phyloP scores from a whole-genome alignment of 2,329 filamentous ascomycete species.

The Sporothrix brasiliensis region DNA sequence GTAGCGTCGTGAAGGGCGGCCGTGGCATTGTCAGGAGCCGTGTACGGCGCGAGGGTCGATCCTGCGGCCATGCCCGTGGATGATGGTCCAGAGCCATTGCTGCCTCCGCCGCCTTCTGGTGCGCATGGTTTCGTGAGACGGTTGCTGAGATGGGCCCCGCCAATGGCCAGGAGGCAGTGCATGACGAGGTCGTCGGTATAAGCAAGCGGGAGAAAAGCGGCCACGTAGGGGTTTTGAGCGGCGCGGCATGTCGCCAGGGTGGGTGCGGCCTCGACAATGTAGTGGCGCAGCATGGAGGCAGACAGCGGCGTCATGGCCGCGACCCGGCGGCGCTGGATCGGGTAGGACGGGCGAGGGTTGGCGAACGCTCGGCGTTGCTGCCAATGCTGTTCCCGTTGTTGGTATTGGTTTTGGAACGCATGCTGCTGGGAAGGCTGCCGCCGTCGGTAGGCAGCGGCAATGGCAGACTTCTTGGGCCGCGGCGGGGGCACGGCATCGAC shows the following conservation, averaged over 20 bases:
- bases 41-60: not conserved
- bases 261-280: conserved; percentile 33
- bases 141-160: conserved; percentile 34
- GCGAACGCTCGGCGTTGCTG: not conserved
- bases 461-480: not conserved
- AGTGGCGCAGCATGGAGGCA: conserved; percentile 34
- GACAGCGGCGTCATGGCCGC: conserved; percentile 36
- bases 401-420: not conserved
- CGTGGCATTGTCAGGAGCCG: conserved; percentile 14
- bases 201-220: conserved; percentile 36
- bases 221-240: conserved; percentile 34
- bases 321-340: conserved; percentile 19
- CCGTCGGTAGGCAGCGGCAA: not conserved
- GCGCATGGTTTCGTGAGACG: conserved; percentile 24
- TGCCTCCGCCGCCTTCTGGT: not conserved
- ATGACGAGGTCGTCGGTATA: conserved; percentile 38
- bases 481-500: not conserved
- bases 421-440: not conserved
- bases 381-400: not conserved
- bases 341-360: not conserved
- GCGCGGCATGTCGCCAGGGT: conserved; percentile 29
- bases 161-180: conserved; percentile 37
- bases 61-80: conserved; percentile 7
- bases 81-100: not conserved
- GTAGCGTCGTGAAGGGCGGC: conserved; percentile 35